Percentiles rank a stretch among this genome's conserved stretches.
These are phyloP conservation scores for Ogataea zsoltii DNA, from an alignment of 805 yeast species.

Conservation along the genomic window DNA sequence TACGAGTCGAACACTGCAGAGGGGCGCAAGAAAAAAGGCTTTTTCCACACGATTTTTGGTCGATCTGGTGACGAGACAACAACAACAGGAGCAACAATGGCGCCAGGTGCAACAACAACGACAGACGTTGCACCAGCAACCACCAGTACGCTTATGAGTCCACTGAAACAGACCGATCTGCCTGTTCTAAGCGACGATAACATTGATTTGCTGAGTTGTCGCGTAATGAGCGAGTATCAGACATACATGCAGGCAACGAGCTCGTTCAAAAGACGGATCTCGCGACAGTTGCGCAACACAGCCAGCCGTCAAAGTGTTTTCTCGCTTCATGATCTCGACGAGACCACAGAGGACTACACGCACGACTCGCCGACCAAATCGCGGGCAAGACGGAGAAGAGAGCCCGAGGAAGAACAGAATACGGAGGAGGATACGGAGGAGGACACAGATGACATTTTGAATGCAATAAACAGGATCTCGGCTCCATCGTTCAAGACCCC, in stretches of 20 bases:
- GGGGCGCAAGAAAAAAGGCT: constrained; percentile 9
- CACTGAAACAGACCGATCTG: background rate
- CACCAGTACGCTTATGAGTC: background rate
- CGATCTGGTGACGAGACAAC: background rate
- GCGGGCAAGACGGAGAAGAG: background rate
- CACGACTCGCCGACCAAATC: constrained; percentile 19
- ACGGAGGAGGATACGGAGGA: too few species aligned
- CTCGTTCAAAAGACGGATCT: constrained; percentile 23
- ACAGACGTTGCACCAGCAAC: too few species aligned
- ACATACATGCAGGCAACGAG: constrained; percentile 23
- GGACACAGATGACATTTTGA: constrained; percentile 18
- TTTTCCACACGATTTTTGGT: constrained; percentile 10
- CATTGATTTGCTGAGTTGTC: constrained; percentile 66
- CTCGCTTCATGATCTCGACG: constrained; percentile 21
- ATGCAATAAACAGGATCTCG: constrained; percentile 21
- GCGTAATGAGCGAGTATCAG: constrained; percentile 70
- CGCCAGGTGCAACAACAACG: background rate
- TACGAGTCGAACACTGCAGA: background rate
- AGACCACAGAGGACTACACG: constrained; percentile 14
- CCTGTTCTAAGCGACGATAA: constrained; percentile 30
- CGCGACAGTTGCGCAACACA: constrained; percentile 24
- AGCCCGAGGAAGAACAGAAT: too few species aligned
- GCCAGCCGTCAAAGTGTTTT: constrained; percentile 23
- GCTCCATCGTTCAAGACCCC: constrained; percentile 35
- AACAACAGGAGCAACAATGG: background rate